Evolutionary conservation across 2,329 filamentous ascomycete species (phyloP).

Genomic region (Aspergillaceae sp.): DNA sequence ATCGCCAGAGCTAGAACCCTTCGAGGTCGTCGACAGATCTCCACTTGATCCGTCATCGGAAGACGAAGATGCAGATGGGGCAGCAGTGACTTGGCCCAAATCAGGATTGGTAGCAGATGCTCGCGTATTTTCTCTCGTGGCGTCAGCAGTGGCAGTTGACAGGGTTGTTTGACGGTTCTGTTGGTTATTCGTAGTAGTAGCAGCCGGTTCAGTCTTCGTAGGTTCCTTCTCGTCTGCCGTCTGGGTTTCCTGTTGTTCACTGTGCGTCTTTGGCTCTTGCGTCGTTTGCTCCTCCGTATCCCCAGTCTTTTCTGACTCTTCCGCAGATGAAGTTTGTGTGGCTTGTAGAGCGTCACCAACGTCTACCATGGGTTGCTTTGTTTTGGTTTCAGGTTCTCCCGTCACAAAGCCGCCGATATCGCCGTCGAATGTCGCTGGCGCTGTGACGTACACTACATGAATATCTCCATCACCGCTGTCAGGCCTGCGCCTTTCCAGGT

Average conservation of each 20-base stretch:
- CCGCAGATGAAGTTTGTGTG: slow-evolving; percentile 4
- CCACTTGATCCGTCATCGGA: slow-evolving; percentile 3
- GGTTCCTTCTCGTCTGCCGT: slow-evolving; percentile 7
- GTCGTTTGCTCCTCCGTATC: neutral
- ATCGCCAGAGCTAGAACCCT: slow-evolving; percentile 22
- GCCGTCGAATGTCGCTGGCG: slow-evolving; percentile 45
- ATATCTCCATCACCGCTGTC: slow-evolving; percentile 10
- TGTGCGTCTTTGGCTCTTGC: slow-evolving; percentile 5
- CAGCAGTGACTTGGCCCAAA: slow-evolving; percentile 11
- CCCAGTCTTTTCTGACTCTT: slow-evolving; percentile 1
- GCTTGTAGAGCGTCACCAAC: slow-evolving; percentile 22
- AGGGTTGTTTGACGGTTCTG: slow-evolving; percentile 11
- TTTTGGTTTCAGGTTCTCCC: slow-evolving; percentile 3
- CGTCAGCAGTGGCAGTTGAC: slow-evolving; percentile 13
- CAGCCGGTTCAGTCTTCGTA: slow-evolving; percentile 3
- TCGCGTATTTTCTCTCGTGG: slow-evolving; percentile 3
- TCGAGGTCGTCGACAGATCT: slow-evolving; percentile 6
- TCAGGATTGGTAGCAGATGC: slow-evolving; percentile 4
- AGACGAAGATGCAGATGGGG: slow-evolving; percentile 17
- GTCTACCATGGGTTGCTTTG: slow-evolving; percentile 13
- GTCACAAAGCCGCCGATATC: slow-evolving; percentile 43
- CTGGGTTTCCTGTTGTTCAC: slow-evolving; percentile 8
- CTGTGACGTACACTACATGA: slow-evolving; percentile 44
- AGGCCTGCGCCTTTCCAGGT: slow-evolving; percentile 7
- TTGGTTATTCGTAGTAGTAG: slow-evolving; percentile 2